Evolutionary conservation across 805 yeast genomes (phyloP).

Genomic region (Barnettozyma sucrosica): DNA sequence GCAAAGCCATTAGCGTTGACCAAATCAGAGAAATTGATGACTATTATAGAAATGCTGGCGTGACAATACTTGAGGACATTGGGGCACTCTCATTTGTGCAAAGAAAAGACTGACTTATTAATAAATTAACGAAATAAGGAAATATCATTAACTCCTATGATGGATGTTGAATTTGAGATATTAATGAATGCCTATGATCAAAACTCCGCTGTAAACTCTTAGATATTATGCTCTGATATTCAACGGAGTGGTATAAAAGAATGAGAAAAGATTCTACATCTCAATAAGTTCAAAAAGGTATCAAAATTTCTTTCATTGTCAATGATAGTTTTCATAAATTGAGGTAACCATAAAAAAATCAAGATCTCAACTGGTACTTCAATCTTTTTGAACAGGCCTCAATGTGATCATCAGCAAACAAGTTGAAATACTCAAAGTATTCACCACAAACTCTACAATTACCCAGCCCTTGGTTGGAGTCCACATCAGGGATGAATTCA

Average conservation of each 20-base stretch:
- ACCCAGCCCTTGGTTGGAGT: slow-evolving; percentile 44
- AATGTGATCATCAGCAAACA: slow-evolving; percentile 25
- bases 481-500: slow-evolving; percentile 9
- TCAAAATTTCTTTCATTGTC: neutral
- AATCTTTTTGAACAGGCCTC: slow-evolving; percentile 7
- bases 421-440: slow-evolving; percentile 47
- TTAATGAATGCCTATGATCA: neutral
- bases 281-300: neutral
- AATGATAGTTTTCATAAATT: neutral
- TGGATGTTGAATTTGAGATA: neutral
- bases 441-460: slow-evolving; percentile 62
- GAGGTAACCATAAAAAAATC: neutral
- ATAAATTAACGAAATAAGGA: neutral
- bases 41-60: slow-evolving; percentile 29
- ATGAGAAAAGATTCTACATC: too few species aligned
- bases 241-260: neutral
- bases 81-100: slow-evolving; percentile 7
- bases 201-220: neutral
- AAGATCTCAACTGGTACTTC: neutral
- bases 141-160: neutral
- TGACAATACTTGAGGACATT: slow-evolving; percentile 23
- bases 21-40: slow-evolving; percentile 31
- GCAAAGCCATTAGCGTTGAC: slow-evolving; percentile 50
- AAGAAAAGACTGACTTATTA: neutral
- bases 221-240: neutral